Conservation (phyloP, 768 basidiomycete genomes). For the Tremella fuciformis region DNA sequence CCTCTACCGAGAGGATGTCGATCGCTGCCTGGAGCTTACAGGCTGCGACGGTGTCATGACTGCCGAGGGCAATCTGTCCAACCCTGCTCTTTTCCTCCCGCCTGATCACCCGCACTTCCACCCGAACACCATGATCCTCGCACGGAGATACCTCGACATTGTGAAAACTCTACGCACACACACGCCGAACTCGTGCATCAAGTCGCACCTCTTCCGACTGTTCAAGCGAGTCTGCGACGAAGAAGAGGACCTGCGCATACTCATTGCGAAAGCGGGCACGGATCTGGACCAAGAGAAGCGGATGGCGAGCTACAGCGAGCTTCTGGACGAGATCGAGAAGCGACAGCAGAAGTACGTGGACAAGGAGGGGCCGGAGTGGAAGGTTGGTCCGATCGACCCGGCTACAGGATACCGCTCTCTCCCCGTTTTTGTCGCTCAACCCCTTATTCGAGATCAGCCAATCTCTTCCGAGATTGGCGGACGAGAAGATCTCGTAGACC, state of each 20-base stretch:
- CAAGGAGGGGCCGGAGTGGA: constrained; percentile 26
- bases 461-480: constrained; percentile 26
- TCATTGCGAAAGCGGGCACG: constrained; percentile 56
- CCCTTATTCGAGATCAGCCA: constrained; percentile 60
- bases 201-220: constrained; percentile 90
- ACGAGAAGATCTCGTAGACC: constrained; percentile 20
- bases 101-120: constrained; percentile 39
- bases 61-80: constrained; percentile 88
- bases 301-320: constrained; percentile 54
- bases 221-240: constrained; percentile 69
- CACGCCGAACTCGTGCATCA: constrained; percentile 72
- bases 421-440: constrained; percentile 71
- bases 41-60: constrained; percentile 91
- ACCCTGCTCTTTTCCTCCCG: constrained; percentile 68
- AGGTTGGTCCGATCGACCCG: constrained; percentile 59
- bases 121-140: constrained; percentile 59
- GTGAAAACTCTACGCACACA: constrained; percentile 67
- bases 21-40: constrained; percentile 72
- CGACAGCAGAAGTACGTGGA: constrained; percentile 57
- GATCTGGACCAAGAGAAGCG: constrained; percentile 48
- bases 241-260: constrained; percentile 68
- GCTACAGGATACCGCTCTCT: constrained; percentile 59
- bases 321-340: constrained; percentile 63
- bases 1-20: constrained; percentile 78
- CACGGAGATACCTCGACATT: constrained; percentile 81